Conservation (phyloP, 768 basidiomycete species). For the Kwoniella europaea region DNA sequence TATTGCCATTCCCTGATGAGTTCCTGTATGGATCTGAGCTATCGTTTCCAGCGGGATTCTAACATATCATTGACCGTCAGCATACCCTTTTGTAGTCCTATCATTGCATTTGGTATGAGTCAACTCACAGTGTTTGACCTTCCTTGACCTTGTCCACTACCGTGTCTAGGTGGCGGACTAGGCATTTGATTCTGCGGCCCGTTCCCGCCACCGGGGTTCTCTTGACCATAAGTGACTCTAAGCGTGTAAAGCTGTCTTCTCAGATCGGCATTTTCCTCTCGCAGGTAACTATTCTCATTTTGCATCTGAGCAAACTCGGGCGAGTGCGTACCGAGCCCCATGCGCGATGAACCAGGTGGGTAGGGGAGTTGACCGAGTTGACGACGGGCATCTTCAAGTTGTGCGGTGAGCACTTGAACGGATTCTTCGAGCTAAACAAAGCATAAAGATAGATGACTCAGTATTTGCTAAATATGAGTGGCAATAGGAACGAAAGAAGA, state of each 20-base stretch:
- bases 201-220: constrained; percentile 5
- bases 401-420: constrained; percentile 43
- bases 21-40: constrained; percentile 16
- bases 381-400: constrained; percentile 50
- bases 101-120: no score
- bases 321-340: constrained; percentile 31
- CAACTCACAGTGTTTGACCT: constrained; percentile 18
- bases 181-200: constrained; percentile 8
- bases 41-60: neutral
- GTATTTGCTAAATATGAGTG: neutral
- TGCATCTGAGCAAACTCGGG: constrained; percentile 36
- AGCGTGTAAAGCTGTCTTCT: constrained; percentile 38
- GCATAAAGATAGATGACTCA: neutral
- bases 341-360: constrained; percentile 19
- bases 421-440: constrained; percentile 50
- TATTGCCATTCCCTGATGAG: constrained; percentile 16
- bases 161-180: constrained; percentile 26
- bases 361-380: constrained; percentile 38
- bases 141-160: constrained; percentile 22
- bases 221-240: constrained; percentile 12
- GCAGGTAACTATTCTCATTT: constrained; percentile 47
- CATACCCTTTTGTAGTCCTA: neutral
- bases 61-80: neutral
- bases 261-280: constrained; percentile 52
- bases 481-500: neutral